Evolutionary conservation across 331 rosid species (phyloP), one percentile per base, ranked within the genome.

Genomic region (Prunus yedoensis): DNA sequence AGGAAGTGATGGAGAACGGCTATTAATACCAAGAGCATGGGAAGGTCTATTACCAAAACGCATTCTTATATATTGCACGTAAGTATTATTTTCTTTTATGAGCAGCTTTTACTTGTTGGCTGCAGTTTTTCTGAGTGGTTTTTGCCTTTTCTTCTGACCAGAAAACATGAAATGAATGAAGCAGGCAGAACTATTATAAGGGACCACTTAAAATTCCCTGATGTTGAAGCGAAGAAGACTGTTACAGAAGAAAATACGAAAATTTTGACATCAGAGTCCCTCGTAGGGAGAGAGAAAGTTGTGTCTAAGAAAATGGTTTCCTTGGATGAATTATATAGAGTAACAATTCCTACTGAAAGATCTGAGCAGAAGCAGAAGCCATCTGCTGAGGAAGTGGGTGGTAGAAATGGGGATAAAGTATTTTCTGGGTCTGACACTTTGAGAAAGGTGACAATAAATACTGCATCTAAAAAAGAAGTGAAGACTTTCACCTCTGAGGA

Each of bases 11-110:
- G 9, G 60, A 80, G 66, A 85, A 80, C 6, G 88, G 83, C 66
- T 79, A 23, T 38, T 62, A 71, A 3, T 67, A 14, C 35, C 52
- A 74, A 94, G 99, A 87, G 97, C 96, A 53, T 94, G 99, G 97
- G 84, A 85, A 66, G 85, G 57, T 78, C 88, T 92, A 74, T 77
- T 94, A 74, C 92, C 95, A 50, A 90, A 88, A 57, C 95, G 93
- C 71, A 85, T 92, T 56, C 90, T 94, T 59, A 89, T 91, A 74
- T 91, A 94, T 83, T 94, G 99, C 88, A 81, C 85, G 97, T 94
- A 87, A 90, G 98, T 88, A 64, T 49, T 80, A 65, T 8, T 4
- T 57, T 13, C 21, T 32, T 52, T 61, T 8, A 59, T 77, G 73
- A 32, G 18, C 53, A 41, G 10, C 78, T 74, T 68, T 70, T 75